Evolutionary conservation across 1,284 basidiomycete genomes (phyloP), one percentile per base, ranked within the genome.

Genomic region (Rhizopogon parksii): DNA sequence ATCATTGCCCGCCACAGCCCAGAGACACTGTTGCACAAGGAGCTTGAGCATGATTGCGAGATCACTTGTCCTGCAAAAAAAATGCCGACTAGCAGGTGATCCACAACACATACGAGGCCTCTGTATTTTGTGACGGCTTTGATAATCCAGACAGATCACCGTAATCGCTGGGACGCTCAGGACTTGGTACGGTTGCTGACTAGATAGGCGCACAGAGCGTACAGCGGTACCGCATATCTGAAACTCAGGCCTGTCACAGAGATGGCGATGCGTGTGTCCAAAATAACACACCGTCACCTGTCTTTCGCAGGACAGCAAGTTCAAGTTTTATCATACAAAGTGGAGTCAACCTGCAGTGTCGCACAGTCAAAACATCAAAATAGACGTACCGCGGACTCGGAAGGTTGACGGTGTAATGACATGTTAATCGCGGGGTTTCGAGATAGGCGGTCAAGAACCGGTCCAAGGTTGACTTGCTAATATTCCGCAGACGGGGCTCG

Each of bases 401-500:
- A 12, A 32, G 30, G 8, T 9, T 27, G 27, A 9, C 27, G 6
- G 8, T 8, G 27, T 24, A 24, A 24, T 24, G 21, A 6, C 21
- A 24, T 24, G 21, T 24, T 24, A 24, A 24, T 24, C 21, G 21
- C 21, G 21, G 30, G 30, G 30, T 32, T 32, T 11, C 4, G 25
- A 11, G 25, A 43, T 21, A 34, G 27, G 42, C 42, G 27, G 25
- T 32, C 11, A 32, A 32, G 30, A 4, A 24, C 21, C 21, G 21
- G 21, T 24, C 21, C 21, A 24, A 24, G 21, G 5, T 24, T 24
- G 4, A 24, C 21, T 32, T 32, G 30, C 30, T 12, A 32, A 32
- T 32, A 32, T 32, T 32, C 30, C 30, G 30, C 11, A 4, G 30
- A 12, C 9, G 1, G 30, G 30, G 48, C 54, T 49, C 66, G 49